Percentiles rank a stretch among this genome's conserved stretches.
Conservation (phyloP, 177 flowering plant species). For the Telopea speciosissima region DNA sequence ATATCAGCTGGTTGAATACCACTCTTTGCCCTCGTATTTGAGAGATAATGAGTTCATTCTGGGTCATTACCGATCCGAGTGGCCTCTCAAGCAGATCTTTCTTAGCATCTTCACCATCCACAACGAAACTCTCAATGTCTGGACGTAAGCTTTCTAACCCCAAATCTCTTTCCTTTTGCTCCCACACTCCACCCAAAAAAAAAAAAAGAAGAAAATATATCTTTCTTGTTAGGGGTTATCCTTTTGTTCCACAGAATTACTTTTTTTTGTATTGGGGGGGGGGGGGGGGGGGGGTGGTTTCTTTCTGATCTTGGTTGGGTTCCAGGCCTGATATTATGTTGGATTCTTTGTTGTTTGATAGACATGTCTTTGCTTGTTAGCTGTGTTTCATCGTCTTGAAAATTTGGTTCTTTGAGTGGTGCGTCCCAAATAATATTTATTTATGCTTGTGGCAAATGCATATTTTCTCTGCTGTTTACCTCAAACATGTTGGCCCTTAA, state of each 20-base stretch:
- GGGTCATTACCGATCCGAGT: slow-evolving; percentile 77
- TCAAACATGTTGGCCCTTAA: no score
- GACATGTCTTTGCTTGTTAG: neutral
- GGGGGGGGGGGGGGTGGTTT: no score
- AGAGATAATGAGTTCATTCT: slow-evolving; percentile 78
- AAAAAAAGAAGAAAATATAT: no score
- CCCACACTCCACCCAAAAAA: no score
- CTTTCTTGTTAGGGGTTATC: no score
- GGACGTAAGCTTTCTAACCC: slow-evolving; percentile 65
- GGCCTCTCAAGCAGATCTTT: slow-evolving; percentile 81
- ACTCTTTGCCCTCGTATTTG: slow-evolving; percentile 51
- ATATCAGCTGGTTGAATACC: slow-evolving; percentile 89
- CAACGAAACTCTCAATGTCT: slow-evolving; percentile 91
- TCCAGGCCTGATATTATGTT: neutral
- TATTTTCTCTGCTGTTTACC: no score
- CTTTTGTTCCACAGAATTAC: no score
- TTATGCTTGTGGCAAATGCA: no score
- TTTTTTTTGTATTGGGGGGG: no score
- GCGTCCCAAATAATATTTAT: neutral
- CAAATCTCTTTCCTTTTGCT: neutral
- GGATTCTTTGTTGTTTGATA: neutral
- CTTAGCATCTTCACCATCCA: slow-evolving; percentile 84
- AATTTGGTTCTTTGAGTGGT: neutral
- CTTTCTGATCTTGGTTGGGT: neutral
- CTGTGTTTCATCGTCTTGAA: neutral